phyloP scores from a whole-genome alignment of 2,329 filamentous ascomycete species.

The Achaetomium macrosporum region DNA sequence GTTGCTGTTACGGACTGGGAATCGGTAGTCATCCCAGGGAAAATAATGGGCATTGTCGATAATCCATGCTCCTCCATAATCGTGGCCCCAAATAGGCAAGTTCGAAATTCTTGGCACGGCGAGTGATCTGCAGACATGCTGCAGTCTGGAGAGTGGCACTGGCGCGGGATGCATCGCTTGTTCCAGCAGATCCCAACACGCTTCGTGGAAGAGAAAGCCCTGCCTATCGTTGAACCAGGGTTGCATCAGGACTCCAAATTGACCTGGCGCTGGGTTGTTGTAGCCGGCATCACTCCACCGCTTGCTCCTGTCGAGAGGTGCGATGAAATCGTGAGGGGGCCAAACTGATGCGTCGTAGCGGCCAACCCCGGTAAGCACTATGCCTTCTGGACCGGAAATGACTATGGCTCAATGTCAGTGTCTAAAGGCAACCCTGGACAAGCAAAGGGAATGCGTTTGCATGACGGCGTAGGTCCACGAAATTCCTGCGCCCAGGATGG shows the following conservation, averaged over 20 bases:
- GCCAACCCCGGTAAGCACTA: background rate
- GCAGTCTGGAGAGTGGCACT: background rate
- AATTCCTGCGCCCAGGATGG: too few relatives aligned
- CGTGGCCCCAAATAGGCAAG: background rate
- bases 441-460: background rate
- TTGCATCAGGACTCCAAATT: background rate
- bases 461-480: too few relatives aligned
- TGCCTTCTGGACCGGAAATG: background rate
- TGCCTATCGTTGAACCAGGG: background rate
- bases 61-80: background rate
- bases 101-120: background rate
- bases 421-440: background rate
- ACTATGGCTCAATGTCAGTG: background rate
- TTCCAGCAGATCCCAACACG: conserved; percentile 5
- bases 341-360: background rate
- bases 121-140: background rate
- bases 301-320: background rate
- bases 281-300: background rate
- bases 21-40: background rate
- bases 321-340: background rate
- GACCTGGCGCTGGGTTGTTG: background rate
- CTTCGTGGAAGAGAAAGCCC: background rate
- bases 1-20: background rate
- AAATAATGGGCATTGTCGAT: background rate
- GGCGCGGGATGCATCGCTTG: background rate